phyloP scores from a whole-genome alignment of 2,329 filamentous ascomycete genomes.

The Golovinomyces cichoracearum region DNA sequence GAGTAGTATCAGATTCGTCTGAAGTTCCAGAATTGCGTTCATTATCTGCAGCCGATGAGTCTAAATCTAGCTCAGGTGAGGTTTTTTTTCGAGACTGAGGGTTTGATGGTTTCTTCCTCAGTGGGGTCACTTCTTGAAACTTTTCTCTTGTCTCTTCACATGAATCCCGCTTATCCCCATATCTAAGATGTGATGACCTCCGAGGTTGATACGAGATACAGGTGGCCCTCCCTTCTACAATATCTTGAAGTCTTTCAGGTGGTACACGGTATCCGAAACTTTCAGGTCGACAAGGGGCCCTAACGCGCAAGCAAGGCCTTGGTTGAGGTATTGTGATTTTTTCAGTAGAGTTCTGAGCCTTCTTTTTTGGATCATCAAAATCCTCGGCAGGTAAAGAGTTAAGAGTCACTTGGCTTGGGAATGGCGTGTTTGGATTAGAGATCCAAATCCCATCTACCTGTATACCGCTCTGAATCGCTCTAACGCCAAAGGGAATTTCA shows the following conservation, averaged over 20 bases:
- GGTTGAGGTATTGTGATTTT: background rate
- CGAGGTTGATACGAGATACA: constrained; percentile 14
- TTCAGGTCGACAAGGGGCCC: background rate
- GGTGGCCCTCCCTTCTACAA: background rate
- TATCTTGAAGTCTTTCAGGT: background rate
- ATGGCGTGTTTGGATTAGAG: constrained; percentile 10
- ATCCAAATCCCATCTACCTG: constrained; percentile 71
- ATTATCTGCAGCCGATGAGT: constrained; percentile 13
- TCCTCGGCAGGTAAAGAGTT: constrained; percentile 5
- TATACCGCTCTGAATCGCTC: constrained; percentile 59
- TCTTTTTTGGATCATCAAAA: constrained; percentile 4
- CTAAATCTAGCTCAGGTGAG: constrained; percentile 4
- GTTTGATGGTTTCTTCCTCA: constrained; percentile 6
- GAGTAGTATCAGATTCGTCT: constrained; percentile 11
- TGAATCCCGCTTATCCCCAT: constrained; percentile 11
- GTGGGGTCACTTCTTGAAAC: constrained; percentile 7
- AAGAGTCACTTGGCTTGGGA: constrained; percentile 8
- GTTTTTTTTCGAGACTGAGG: constrained; percentile 6
- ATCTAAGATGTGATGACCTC: constrained; percentile 15
- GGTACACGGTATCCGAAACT: background rate
- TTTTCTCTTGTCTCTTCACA: constrained; percentile 11
- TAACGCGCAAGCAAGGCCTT: background rate
- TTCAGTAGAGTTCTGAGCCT: background rate
- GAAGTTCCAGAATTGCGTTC: constrained; percentile 12
- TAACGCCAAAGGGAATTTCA: constrained; percentile 63